Conservation (phyloP, 1,284 basidiomycete genomes). For the Pyrrhoderma lamaoense region DNA sequence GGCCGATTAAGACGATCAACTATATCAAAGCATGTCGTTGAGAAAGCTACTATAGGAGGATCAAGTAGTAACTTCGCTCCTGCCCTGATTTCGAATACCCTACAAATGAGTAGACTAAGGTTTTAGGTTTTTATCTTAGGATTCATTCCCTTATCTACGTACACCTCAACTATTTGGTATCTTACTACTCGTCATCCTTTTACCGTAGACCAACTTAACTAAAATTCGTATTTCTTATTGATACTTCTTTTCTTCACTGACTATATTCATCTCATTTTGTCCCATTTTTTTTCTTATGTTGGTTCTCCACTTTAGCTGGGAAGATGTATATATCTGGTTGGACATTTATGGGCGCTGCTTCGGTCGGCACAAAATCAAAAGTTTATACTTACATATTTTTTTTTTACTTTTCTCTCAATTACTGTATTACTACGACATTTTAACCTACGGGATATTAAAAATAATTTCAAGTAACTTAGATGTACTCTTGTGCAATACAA, state of each 20-base stretch:
- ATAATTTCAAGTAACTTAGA: too few relatives aligned
- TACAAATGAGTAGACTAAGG: conserved; percentile 13
- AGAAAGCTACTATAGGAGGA: conserved; percentile 17
- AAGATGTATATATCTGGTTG: too few relatives aligned
- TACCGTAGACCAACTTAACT: too few relatives aligned
- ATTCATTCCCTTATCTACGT: background rate
- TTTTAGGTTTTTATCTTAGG: background rate
- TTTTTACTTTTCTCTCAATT: background rate
- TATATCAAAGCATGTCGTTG: conserved; percentile 17
- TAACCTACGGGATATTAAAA: background rate
- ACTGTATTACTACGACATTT: background rate
- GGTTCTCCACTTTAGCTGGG: too few relatives aligned
- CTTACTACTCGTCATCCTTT: too few relatives aligned
- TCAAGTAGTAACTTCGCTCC: conserved; percentile 11
- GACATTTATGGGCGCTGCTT: too few relatives aligned
- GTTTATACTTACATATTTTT: background rate
- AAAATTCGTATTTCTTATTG: too few relatives aligned
- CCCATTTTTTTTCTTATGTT: background rate
- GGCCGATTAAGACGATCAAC: conserved; percentile 14
- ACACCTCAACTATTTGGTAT: too few relatives aligned
- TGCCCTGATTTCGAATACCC: conserved; percentile 12
- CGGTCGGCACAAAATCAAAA: too few relatives aligned
- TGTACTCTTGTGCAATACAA: too few relatives aligned
- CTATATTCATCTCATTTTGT: background rate
- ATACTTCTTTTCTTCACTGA: too few relatives aligned